Evolutionary conservation across 139 green algal species (phyloP).

Genomic region (Mesotaenium endlicherianum): DNA sequence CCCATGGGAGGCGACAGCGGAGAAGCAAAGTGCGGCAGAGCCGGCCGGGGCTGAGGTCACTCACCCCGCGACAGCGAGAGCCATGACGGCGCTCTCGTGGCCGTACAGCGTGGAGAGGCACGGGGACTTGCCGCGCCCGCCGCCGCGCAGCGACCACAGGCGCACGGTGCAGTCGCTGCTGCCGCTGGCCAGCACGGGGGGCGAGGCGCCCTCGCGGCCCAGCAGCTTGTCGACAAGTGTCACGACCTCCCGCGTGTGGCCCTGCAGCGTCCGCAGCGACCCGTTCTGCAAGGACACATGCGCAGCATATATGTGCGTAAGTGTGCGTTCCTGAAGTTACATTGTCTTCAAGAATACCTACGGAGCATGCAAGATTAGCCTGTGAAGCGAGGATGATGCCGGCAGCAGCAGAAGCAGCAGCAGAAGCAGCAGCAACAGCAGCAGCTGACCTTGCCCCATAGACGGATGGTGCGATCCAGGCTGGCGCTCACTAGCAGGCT

Average conservation of each 20-base stretch:
- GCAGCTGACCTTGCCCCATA: neutral
- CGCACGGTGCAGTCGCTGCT: neutral
- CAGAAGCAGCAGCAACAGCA: neutral
- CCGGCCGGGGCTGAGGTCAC: no score
- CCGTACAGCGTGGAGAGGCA: neutral
- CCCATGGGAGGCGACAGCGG: no score
- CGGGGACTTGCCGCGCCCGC: neutral
- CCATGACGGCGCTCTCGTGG: neutral
- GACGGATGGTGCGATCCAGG: slow-evolving; percentile 1
- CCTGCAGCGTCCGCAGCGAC: neutral
- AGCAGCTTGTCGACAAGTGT: neutral
- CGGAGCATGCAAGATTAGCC: no score
- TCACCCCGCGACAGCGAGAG: neutral
- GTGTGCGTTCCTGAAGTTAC: neutral
- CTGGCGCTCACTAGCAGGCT: neutral
- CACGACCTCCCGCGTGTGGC: neutral
- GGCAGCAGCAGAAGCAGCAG: neutral
- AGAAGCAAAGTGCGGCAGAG: neutral
- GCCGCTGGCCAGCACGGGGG: neutral
- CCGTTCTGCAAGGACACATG: neutral
- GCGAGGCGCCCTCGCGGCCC: neutral
- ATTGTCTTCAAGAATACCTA: no score
- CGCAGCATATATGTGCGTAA: neutral
- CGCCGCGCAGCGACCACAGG: neutral
- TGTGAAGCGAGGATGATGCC: neutral